These are phyloP conservation scores for Apophysomyces sp. DNA, from an alignment of 371 early-diverging fungal genomes.

Conservation along the genomic window DNA sequence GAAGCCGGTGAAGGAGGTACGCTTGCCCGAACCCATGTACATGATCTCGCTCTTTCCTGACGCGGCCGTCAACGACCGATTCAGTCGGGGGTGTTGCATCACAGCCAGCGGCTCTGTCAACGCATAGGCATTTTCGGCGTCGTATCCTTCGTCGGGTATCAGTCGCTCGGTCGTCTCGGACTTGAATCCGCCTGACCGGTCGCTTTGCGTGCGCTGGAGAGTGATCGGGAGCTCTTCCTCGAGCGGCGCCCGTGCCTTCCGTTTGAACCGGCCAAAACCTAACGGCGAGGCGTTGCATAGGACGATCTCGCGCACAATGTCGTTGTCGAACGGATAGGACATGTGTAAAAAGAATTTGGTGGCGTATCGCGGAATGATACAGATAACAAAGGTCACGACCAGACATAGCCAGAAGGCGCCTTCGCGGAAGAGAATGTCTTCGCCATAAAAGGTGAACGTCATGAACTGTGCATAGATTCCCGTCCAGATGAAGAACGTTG, in stretches of 20 bases:
- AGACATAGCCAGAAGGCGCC: slow-evolving; percentile 58
- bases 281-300: slow-evolving; percentile 15
- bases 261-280: slow-evolving; percentile 3
- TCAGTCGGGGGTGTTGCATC: slow-evolving; percentile 8
- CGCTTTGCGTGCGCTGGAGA: slow-evolving; percentile 27
- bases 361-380: slow-evolving; percentile 53
- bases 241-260: neutral
- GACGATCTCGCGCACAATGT: slow-evolving; percentile 60
- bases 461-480: slow-evolving; percentile 46
- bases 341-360: slow-evolving; percentile 52
- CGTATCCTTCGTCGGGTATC: slow-evolving; percentile 6
- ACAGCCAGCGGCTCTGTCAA: slow-evolving; percentile 10
- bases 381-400: slow-evolving; percentile 48
- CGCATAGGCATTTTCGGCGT: slow-evolving; percentile 16
- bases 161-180: neutral
- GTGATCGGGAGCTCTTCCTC: slow-evolving; percentile 41
- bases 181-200: slow-evolving; percentile 12
- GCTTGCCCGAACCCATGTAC: slow-evolving; percentile 48
- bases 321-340: slow-evolving; percentile 62
- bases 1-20: slow-evolving; percentile 48
- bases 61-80: slow-evolving; percentile 20
- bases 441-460: slow-evolving; percentile 45
- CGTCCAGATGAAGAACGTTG: slow-evolving; percentile 53
- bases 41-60: slow-evolving; percentile 41
- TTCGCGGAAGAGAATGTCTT: slow-evolving; percentile 51